Conservation (phyloP, 768 basidiomycete genomes). For the Cystobasidium ongulense region DNA sequence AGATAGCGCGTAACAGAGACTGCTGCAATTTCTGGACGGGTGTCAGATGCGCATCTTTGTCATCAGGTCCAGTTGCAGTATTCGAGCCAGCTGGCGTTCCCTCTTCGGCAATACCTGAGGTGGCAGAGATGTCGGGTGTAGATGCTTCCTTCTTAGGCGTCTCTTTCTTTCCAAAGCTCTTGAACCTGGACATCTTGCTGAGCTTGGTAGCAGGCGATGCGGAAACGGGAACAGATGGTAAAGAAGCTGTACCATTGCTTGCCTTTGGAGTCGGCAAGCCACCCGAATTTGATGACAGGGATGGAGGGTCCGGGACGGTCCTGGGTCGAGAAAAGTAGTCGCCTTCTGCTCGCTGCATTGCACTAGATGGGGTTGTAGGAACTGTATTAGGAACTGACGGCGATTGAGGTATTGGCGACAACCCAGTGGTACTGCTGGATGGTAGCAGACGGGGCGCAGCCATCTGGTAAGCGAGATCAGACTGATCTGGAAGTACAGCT, state of each 20-base stretch:
- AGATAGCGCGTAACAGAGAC: slow-evolving; percentile 45
- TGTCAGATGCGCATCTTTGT: slow-evolving; percentile 11
- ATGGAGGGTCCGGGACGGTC: neutral
- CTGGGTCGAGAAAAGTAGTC: slow-evolving; percentile 24
- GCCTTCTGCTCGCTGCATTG: slow-evolving; percentile 11
- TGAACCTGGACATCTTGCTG: slow-evolving; percentile 23
- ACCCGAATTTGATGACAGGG: neutral
- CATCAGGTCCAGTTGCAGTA: neutral
- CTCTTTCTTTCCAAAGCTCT: slow-evolving; percentile 27
- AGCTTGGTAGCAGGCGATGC: slow-evolving; percentile 2
- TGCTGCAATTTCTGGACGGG: slow-evolving; percentile 43
- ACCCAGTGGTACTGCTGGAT: neutral
- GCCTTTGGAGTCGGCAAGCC: neutral
- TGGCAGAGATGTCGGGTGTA: neutral
- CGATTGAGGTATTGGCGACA: slow-evolving; percentile 50
- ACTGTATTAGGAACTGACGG: slow-evolving; percentile 40
- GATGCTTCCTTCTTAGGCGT: neutral
- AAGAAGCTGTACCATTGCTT: neutral
- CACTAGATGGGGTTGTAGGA: slow-evolving; percentile 13
- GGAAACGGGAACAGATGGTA: neutral
- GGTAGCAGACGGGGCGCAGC: slow-evolving; percentile 13
- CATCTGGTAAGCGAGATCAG: slow-evolving; percentile 45
- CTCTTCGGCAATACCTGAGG: neutral
- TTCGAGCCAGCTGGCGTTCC: neutral
- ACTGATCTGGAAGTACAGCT: slow-evolving; percentile 54